A percentile compares a stretch with the other conserved stretches of the same genome.
Conservation (phyloP, 805 yeast genomes). For the Debaryomyces prosopidis region DNA sequence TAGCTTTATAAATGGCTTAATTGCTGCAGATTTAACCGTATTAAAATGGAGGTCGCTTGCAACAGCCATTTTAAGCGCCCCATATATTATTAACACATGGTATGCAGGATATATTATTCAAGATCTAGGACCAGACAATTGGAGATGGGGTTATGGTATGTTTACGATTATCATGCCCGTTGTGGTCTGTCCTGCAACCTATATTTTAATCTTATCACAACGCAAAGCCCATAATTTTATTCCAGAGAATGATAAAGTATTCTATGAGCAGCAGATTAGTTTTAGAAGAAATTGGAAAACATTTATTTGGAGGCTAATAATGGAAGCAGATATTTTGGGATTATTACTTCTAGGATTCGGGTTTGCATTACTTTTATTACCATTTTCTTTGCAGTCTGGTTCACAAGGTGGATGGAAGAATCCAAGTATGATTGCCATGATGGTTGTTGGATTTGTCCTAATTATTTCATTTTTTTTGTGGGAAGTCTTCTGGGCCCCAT, state of each 20-base stretch:
- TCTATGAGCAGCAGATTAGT: background rate
- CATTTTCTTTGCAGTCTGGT: constrained; percentile 32
- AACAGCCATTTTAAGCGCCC: constrained; percentile 26
- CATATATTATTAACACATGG: constrained; percentile 46
- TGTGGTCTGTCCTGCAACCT: constrained; percentile 32
- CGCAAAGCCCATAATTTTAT: constrained; percentile 19
- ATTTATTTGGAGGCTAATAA: constrained; percentile 12
- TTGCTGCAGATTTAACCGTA: constrained; percentile 23
- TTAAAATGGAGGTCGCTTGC: constrained; percentile 26
- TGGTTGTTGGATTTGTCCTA: constrained; percentile 38
- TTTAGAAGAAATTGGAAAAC: constrained; percentile 1
- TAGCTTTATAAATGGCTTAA: constrained; percentile 15
- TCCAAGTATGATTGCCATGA: constrained; percentile 46
- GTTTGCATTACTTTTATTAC: constrained; percentile 37
- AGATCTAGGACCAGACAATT: constrained; percentile 30
- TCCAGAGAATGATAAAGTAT: constrained; percentile 3
- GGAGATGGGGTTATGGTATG: constrained; percentile 58
- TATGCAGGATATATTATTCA: constrained; percentile 38
- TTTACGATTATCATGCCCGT: constrained; percentile 48
- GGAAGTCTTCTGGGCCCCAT: constrained; percentile 36
- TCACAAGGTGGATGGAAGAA: constrained; percentile 35
- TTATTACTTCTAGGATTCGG: constrained; percentile 38
- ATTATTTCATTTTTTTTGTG: constrained; percentile 33
- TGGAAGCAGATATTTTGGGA: constrained; percentile 43
- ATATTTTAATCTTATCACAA: constrained; percentile 31